phyloP scores from a whole-genome alignment of 2,329 filamentous ascomycete species.

The Penicillium brasilianum region DNA sequence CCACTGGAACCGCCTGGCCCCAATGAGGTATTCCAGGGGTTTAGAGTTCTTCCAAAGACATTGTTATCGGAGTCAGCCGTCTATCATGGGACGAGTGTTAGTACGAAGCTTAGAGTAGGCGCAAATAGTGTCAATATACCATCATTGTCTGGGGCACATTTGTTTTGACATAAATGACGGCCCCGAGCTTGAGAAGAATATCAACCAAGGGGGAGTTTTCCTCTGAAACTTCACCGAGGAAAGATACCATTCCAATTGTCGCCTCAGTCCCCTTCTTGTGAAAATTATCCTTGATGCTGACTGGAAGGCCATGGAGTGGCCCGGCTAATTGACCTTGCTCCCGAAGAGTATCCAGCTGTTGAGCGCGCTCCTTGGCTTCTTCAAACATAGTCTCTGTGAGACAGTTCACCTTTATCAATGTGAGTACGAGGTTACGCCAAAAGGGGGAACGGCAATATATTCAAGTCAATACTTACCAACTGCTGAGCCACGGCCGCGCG shows the following conservation, averaged over 20 bases:
- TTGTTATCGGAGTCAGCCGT: constrained; percentile 49
- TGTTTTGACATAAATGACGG: constrained; percentile 56
- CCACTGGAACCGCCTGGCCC: constrained; percentile 46
- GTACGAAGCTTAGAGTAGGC: constrained; percentile 9
- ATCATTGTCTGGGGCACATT: constrained; percentile 62
- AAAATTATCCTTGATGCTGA: constrained; percentile 47
- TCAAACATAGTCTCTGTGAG: constrained; percentile 39
- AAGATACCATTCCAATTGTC: constrained; percentile 25
- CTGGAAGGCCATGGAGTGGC: constrained; percentile 39
- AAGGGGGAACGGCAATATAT: neutral
- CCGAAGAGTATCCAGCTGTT: constrained; percentile 32
- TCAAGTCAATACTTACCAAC: constrained; percentile 29
- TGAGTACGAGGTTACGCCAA: neutral
- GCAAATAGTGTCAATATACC: constrained; percentile 51
- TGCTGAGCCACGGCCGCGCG: constrained; percentile 42
- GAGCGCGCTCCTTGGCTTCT: constrained; percentile 32
- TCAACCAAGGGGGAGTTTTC: constrained; percentile 28
- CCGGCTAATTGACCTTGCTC: constrained; percentile 33
- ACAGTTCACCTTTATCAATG: constrained; percentile 28
- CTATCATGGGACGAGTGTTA: constrained; percentile 6
- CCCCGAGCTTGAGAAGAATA: constrained; percentile 27
- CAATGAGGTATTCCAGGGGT: constrained; percentile 44
- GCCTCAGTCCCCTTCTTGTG: constrained; percentile 25
- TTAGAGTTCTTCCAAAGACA: constrained; percentile 49
- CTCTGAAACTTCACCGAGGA: constrained; percentile 21